Base-by-base conservation (phyloP, 2,329 filamentous ascomycete species). In the Xylaria sp. region DNA sequence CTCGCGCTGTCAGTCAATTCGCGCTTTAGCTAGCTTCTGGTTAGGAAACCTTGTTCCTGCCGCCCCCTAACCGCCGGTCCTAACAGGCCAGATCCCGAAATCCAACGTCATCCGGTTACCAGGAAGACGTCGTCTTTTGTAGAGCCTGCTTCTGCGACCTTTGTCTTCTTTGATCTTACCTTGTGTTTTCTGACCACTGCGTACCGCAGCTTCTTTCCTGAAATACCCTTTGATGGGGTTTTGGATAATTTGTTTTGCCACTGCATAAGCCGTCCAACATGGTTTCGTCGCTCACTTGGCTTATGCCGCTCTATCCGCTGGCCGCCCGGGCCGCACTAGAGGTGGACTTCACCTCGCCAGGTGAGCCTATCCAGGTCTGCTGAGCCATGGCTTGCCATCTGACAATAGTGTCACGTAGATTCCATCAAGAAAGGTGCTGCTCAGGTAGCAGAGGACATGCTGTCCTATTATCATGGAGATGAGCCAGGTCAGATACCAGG, bases 401-500 rank as follows among this genome's bases (percentile, higher is more conserved):
- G 10, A 50, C n/a, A 10, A 18, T 23, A 52, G 48, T 23, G 9
- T 62, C 56, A 28, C 5, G 55, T 51, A 78, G 76, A 76, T 15
- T 78, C 76, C 9, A 77, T 78, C 54, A 74, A 69, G 67, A 55
- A 56, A 63, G 76, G 76, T 1, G 75, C 76, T 3, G 71, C 67
- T 41, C 67, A 73, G 62, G 76, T 77, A 41, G 76, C 76, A 23
- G 72, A 70, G 54, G 76, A 78, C 56, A 67, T 78, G 65, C 69
- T 78, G 64, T 65, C 51, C 20, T 78, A 74, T 48, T 78, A 78
- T 54, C 64, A 74, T 44, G 76, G 76, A 55, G 64, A 74, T n/a
- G 71, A 74, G 34, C 69, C 74, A 18, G 89, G 86, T 12, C 91
- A 82, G 15, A 82, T 84, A 1, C 66, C 69, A 1, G 76, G 76